phyloP scores from a whole-genome alignment of 2,329 filamentous ascomycete species.

The Cercospora zeae-maydis region DNA sequence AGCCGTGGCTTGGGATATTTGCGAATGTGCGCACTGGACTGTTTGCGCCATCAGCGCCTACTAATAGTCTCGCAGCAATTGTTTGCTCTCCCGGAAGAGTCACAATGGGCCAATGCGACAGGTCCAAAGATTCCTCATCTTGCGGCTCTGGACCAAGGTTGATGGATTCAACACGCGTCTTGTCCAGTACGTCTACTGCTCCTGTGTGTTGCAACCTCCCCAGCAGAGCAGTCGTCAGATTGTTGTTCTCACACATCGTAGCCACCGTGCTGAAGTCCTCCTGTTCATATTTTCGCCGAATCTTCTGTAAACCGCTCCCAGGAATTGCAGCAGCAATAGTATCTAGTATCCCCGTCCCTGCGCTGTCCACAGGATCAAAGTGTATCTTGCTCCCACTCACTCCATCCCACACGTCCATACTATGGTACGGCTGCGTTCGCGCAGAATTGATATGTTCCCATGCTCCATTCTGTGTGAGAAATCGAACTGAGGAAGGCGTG shows the following conservation, averaged over 20 bases:
- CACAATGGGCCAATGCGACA: conserved; percentile 84
- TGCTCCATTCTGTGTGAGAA: conserved; percentile 73
- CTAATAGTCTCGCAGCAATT: conserved; percentile 77
- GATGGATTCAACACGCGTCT: conserved; percentile 76
- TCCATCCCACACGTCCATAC: conserved; percentile 99
- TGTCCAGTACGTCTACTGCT: conserved; percentile 69
- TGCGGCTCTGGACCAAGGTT: conserved; percentile 64
- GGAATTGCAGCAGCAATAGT: conserved; percentile 31
- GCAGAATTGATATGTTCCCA: conserved; percentile 72
- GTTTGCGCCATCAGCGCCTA: conserved; percentile 93
- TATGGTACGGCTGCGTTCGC: conserved; percentile 81
- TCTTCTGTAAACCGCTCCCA: conserved; percentile 27
- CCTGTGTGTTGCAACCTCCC: conserved; percentile 53
- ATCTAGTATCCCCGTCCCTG: conserved; percentile 26
- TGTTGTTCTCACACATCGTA: conserved; percentile 94
- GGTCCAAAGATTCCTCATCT: conserved; percentile 56
- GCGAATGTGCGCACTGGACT: conserved; percentile 89
- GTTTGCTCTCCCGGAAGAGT: conserved; percentile 60
- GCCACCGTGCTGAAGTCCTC: conserved; percentile 58
- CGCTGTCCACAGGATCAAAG: conserved; percentile 51
- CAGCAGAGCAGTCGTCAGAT: conserved; percentile 76
- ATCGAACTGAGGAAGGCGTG: conserved; percentile 81
- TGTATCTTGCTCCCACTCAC: conserved; percentile 81
- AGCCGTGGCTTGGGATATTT: conserved; percentile 78
- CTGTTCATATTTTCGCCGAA: conserved; percentile 26